A percentile compares a stretch with the other conserved stretches of the same genome.
These are phyloP conservation scores for Nectriaceae sp. DNA, from an alignment of 2,329 filamentous ascomycete genomes.

Conservation along the genomic window DNA sequence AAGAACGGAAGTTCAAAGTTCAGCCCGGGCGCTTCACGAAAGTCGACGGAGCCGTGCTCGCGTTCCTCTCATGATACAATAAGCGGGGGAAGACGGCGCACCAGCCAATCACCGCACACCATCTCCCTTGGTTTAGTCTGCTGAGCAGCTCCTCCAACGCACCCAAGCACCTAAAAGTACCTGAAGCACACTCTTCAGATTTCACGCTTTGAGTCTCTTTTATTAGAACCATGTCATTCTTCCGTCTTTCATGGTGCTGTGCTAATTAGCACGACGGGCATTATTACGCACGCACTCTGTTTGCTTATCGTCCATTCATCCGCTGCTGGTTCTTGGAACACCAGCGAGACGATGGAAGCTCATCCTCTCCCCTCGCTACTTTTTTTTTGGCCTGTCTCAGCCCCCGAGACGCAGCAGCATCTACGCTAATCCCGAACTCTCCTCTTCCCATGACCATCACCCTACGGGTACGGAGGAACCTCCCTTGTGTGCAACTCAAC, in stretches of 20 bases:
- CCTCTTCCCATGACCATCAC: constrained; percentile 12
- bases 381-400: neutral
- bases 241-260: too few species aligned
- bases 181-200: too few species aligned
- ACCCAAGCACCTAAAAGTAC: too few species aligned
- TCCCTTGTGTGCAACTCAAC: too few species aligned
- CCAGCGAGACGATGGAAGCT: too few species aligned
- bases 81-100: constrained; percentile 34
- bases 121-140: neutral
- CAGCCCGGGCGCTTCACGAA: constrained; percentile 23
- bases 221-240: too few species aligned
- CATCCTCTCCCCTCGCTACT: neutral
- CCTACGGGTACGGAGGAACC: too few species aligned
- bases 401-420: neutral
- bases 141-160: neutral
- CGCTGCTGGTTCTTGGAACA: too few species aligned
- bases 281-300: too few species aligned
- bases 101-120: constrained; percentile 33
- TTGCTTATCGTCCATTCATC: too few species aligned
- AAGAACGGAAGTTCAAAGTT: constrained; percentile 22
- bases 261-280: too few species aligned
- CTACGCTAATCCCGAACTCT: neutral
- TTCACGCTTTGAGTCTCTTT: too few species aligned
- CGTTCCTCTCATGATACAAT: constrained; percentile 41
- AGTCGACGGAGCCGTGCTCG: constrained; percentile 20